phyloP scores from a whole-genome alignment of 192 early-diverging fungal species.

The Mortierella hygrophila region DNA sequence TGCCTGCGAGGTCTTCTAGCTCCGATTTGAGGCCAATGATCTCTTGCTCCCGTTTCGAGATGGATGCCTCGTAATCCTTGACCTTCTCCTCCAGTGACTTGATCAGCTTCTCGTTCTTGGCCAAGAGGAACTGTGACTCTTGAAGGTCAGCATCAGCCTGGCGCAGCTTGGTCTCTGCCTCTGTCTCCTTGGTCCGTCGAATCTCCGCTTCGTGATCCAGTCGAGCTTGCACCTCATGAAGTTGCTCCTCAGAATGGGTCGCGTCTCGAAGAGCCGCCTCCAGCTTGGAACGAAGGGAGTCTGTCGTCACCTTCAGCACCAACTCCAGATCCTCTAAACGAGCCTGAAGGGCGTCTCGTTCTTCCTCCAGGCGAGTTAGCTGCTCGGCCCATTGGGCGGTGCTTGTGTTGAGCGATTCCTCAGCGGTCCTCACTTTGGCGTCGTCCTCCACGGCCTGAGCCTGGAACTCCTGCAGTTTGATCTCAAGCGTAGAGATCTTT shows the following conservation, averaged over 20 bases:
- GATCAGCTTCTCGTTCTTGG: slow-evolving; percentile 32
- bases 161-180: slow-evolving; percentile 34
- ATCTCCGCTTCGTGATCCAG: slow-evolving; percentile 47
- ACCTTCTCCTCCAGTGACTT: slow-evolving; percentile 28
- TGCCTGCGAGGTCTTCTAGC: slow-evolving; percentile 60
- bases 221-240: slow-evolving; percentile 37
- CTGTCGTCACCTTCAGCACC: slow-evolving; percentile 32
- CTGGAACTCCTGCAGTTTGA: slow-evolving; percentile 50
- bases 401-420: slow-evolving; percentile 16
- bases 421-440: slow-evolving; percentile 9
- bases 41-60: slow-evolving; percentile 55
- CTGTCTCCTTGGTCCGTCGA: slow-evolving; percentile 31
- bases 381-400: slow-evolving; percentile 25
- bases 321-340: slow-evolving; percentile 33
- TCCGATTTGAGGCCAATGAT: slow-evolving; percentile 58
- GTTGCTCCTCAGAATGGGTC: slow-evolving; percentile 53
- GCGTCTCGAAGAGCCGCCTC: slow-evolving; percentile 45
- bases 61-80: slow-evolving; percentile 34
- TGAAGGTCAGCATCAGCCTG: slow-evolving; percentile 43
- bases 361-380: slow-evolving; percentile 22
- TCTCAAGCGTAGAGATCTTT: slow-evolving; percentile 32
- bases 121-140: slow-evolving; percentile 38
- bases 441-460: slow-evolving; percentile 35
- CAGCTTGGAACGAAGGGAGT: slow-evolving; percentile 51
- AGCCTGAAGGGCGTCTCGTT: slow-evolving; percentile 34